Conservation (phyloP, 257 asterid genomes). For the Forsythia viridissima region DNA sequence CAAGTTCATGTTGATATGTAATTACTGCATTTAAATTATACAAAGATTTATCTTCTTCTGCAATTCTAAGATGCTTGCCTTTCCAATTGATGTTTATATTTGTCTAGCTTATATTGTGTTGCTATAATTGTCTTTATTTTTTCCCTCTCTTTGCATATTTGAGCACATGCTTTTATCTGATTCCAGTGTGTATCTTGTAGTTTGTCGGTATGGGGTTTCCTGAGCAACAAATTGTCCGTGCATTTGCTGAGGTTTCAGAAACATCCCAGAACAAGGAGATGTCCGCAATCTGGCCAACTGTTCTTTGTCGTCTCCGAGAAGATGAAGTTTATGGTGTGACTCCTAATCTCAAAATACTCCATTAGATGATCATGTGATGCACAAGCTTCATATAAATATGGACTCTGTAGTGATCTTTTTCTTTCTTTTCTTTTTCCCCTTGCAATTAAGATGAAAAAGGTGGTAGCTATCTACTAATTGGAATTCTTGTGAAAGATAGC, state of each 20-base stretch:
- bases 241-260: conserved; percentile 51
- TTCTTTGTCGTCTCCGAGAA: conserved; percentile 66
- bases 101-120: conserved; percentile 1
- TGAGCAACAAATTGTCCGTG: conserved; percentile 49
- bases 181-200: conserved; percentile 41
- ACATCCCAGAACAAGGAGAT: conserved; percentile 52
- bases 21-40: conserved; percentile 7
- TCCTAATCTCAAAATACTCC: conserved; percentile 27
- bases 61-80: conserved; percentile 20
- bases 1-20: conserved; percentile 7
- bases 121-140: conserved; percentile 11
- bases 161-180: conserved; percentile 11
- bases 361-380: conserved; percentile 30
- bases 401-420: conserved; percentile 26
- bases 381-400: conserved; percentile 25
- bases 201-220: conserved; percentile 65
- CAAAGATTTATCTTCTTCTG: conserved; percentile 3
- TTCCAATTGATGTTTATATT: conserved; percentile 5
- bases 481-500: conserved; percentile 6
- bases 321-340: conserved; percentile 61
- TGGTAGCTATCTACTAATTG: conserved; percentile 8
- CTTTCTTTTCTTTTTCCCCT: not conserved
- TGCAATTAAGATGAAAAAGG: conserved; percentile 14
- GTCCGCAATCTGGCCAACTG: conserved; percentile 63
- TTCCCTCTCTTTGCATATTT: conserved; percentile 14